A percentile compares a stretch with the other conserved stretches of the same genome.
Evolutionary conservation across 352 stramenopile genomes (phyloP).

Genomic region (Globisporangium cystogenes): DNA sequence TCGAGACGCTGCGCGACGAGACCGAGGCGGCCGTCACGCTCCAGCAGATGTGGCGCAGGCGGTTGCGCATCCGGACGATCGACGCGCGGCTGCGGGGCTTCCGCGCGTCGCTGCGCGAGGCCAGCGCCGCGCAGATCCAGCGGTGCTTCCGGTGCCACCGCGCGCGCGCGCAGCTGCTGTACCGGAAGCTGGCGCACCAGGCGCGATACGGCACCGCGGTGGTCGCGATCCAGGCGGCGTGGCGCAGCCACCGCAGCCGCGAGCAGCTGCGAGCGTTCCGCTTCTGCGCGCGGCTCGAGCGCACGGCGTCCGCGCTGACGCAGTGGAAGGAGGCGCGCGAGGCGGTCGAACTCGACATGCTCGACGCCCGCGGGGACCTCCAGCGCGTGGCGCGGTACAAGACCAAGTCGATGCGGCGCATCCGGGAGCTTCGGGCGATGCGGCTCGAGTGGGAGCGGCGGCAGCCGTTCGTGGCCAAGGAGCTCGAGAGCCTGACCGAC

Average conservation of each 20-base stretch:
- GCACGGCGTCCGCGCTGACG: slow-evolving; percentile 48
- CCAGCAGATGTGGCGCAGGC: slow-evolving; percentile 66
- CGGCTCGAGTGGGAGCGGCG: slow-evolving; percentile 76
- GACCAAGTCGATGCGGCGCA: slow-evolving; percentile 55
- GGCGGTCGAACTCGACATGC: slow-evolving; percentile 68
- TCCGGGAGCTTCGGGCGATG: slow-evolving; percentile 76
- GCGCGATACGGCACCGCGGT: slow-evolving; percentile 43
- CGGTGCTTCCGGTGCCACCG: slow-evolving; percentile 53
- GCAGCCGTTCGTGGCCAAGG: slow-evolving; percentile 67
- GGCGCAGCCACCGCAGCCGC: slow-evolving; percentile 59
- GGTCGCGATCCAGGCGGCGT: slow-evolving; percentile 64
- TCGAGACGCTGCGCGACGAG: slow-evolving; percentile 48
- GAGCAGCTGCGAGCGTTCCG: slow-evolving; percentile 58
- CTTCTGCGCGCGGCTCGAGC: slow-evolving; percentile 59
- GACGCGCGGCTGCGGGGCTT: slow-evolving; percentile 33
- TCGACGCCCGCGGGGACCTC: slow-evolving; percentile 51
- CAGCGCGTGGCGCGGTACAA: slow-evolving; percentile 75
- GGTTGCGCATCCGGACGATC: slow-evolving; percentile 38
- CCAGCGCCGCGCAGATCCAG: slow-evolving; percentile 43
- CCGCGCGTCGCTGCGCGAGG: slow-evolving; percentile 29
- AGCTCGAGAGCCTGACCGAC: slow-evolving; percentile 50
- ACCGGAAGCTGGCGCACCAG: slow-evolving; percentile 29
- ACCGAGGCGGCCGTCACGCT: slow-evolving; percentile 68
- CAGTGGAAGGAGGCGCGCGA: slow-evolving; percentile 49
- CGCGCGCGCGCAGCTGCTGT: slow-evolving; percentile 35